These are phyloP conservation scores for Rhodotorula babjevae DNA, from an alignment of 768 basidiomycete genomes.

Conservation along the genomic window DNA sequence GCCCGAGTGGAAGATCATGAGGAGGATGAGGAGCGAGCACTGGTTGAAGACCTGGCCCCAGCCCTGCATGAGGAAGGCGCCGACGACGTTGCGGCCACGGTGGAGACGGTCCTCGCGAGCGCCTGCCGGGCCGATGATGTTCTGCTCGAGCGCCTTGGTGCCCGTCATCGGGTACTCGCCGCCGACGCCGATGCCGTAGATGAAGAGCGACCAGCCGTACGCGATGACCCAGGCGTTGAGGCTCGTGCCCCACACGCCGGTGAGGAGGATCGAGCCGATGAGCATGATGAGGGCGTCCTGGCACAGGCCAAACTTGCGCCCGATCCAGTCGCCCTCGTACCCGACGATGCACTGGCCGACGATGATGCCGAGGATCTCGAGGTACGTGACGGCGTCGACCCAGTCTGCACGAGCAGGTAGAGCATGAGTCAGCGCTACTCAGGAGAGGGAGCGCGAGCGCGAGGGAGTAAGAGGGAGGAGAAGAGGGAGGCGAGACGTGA, in stretches of 20 bases:
- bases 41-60: slow-evolving; percentile 43
- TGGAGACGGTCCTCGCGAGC: slow-evolving; percentile 50
- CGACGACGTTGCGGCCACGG: slow-evolving; percentile 49
- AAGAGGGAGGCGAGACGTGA: background rate
- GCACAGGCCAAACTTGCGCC: slow-evolving; percentile 42
- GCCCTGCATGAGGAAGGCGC: slow-evolving; percentile 51
- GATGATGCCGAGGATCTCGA: slow-evolving; percentile 50
- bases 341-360: slow-evolving; percentile 41
- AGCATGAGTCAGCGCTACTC: background rate
- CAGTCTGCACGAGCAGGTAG: slow-evolving; percentile 36
- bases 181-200: slow-evolving; percentile 48
- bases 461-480: too few species aligned
- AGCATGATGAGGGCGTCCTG: slow-evolving; percentile 50
- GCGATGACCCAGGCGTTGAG: slow-evolving; percentile 50
- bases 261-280: slow-evolving; percentile 50
- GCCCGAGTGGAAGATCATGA: slow-evolving; percentile 48
- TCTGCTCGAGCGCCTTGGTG: slow-evolving; percentile 48
- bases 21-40: slow-evolving; percentile 47
- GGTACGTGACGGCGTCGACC: slow-evolving; percentile 48
- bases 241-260: slow-evolving; percentile 49
- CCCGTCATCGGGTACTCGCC: slow-evolving; percentile 50
- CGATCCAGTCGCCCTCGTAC: slow-evolving; percentile 48
- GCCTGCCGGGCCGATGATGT: slow-evolving; percentile 38
- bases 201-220: slow-evolving; percentile 48
- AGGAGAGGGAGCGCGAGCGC: too few species aligned